Percentiles rank a stretch among this genome's conserved stretches.
phyloP scores from a whole-genome alignment of 106 monocot genomes.

The Chionographis japonica region DNA sequence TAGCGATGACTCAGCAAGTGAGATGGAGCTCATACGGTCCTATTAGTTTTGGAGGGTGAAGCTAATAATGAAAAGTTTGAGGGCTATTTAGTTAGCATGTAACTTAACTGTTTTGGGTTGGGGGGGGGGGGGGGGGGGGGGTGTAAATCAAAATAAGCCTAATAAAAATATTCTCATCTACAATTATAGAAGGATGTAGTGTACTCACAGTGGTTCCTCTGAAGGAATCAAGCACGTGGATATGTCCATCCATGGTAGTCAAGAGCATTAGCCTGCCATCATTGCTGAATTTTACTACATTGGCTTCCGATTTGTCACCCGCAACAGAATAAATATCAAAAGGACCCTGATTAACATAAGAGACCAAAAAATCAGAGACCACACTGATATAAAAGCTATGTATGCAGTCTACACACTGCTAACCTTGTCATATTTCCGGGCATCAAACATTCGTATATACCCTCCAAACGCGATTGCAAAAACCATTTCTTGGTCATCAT shows the following conservation, averaged over 20 bases:
- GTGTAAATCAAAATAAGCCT: neutral
- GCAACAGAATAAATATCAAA: slow-evolving; percentile 86
- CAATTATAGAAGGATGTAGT: neutral
- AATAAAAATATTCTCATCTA: too few relatives aligned
- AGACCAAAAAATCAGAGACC: slow-evolving; percentile 1
- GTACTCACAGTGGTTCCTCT: slow-evolving; percentile 68
- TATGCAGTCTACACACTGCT: neutral
- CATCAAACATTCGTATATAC: slow-evolving; percentile 85
- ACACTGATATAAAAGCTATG: neutral
- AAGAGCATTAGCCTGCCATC: slow-evolving; percentile 85
- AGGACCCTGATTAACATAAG: slow-evolving; percentile 59
- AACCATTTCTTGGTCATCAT: slow-evolving; percentile 95
- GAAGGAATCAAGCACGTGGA: slow-evolving; percentile 95
- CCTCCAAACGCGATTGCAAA: slow-evolving; percentile 92
- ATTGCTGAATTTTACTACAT: slow-evolving; percentile 91
- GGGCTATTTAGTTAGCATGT: too few relatives aligned
- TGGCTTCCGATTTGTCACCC: slow-evolving; percentile 73
- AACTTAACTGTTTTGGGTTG: too few relatives aligned
- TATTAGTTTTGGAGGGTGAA: too few relatives aligned
- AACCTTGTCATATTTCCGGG: slow-evolving; percentile 78
- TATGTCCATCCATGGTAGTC: slow-evolving; percentile 77
- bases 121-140: too few relatives aligned
- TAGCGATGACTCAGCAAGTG: too few relatives aligned
- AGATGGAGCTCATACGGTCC: too few relatives aligned
- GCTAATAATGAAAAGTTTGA: too few relatives aligned